Conservation (phyloP, 108 stramenopile genomes). For the Nitzschia inconspicua region DNA sequence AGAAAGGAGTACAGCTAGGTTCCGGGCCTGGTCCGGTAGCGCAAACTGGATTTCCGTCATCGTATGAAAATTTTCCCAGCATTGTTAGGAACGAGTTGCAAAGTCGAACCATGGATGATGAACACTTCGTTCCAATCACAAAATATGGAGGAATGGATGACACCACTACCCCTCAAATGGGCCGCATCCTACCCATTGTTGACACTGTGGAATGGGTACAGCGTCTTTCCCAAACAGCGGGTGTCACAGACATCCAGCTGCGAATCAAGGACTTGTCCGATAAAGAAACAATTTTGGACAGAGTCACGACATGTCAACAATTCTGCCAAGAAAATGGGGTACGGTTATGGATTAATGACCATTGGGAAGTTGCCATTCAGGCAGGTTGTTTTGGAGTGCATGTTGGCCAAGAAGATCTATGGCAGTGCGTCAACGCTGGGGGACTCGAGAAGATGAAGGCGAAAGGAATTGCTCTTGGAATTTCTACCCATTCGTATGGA, state of each 20-base stretch:
- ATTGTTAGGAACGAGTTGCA: slow-evolving; percentile 21
- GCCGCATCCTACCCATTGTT: slow-evolving; percentile 78
- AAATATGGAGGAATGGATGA: slow-evolving; percentile 10
- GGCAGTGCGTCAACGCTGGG: slow-evolving; percentile 46
- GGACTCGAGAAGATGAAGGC: slow-evolving; percentile 49
- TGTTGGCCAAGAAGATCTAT: slow-evolving; percentile 92
- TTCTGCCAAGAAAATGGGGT: slow-evolving; percentile 55
- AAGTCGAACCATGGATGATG: slow-evolving; percentile 8
- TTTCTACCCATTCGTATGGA: slow-evolving; percentile 90
- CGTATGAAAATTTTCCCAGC: slow-evolving; percentile 56
- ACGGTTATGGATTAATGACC: slow-evolving; percentile 92
- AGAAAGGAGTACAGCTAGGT: slow-evolving; percentile 61
- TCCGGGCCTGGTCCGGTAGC: slow-evolving; percentile 81
- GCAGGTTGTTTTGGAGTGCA: slow-evolving; percentile 88
- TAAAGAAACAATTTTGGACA: slow-evolving; percentile 37
- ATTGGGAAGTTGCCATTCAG: slow-evolving; percentile 78
- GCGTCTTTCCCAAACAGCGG: slow-evolving; percentile 31
- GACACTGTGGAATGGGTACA: slow-evolving; percentile 71
- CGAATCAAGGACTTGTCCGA: slow-evolving; percentile 75
- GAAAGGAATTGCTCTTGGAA: slow-evolving; percentile 69
- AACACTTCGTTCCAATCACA: slow-evolving; percentile 35
- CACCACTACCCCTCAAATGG: slow-evolving; percentile 40
- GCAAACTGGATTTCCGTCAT: slow-evolving; percentile 73
- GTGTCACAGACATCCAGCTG: slow-evolving; percentile 76
- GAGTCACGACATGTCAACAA: slow-evolving; percentile 47